phyloP scores from a whole-genome alignment of 2,329 filamentous ascomycete species.

The Botryosphaeria agaves region DNA sequence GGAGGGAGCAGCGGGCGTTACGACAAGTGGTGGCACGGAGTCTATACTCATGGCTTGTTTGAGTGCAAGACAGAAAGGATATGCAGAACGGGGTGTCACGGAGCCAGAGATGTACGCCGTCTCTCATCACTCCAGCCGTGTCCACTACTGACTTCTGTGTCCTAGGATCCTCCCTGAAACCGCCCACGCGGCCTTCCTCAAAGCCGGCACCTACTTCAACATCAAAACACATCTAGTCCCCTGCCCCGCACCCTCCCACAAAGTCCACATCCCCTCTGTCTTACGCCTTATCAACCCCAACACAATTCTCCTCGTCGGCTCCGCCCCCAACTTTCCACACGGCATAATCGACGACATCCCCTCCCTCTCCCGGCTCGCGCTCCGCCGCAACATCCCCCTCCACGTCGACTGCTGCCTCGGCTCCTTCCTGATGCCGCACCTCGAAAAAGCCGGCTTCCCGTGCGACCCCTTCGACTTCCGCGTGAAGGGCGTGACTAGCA shows the following conservation, averaged over 20 bases:
- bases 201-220: constrained; percentile 88
- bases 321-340: constrained; percentile 93
- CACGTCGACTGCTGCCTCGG: constrained; percentile 97
- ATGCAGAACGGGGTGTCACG: constrained; percentile 66
- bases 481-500: constrained; percentile 83
- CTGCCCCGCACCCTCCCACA: constrained; percentile 72
- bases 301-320: constrained; percentile 83
- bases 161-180: constrained; percentile 80
- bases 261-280: constrained; percentile 64
- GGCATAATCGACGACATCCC: constrained; percentile 95
- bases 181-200: constrained; percentile 89
- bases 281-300: constrained; percentile 83
- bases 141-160: constrained; percentile 1
- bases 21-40: constrained; percentile 86
- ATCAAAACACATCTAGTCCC: constrained; percentile 84
- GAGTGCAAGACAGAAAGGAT: constrained; percentile 77
- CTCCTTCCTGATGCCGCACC: constrained; percentile 84
- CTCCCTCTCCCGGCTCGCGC: constrained; percentile 64
- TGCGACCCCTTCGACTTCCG: constrained; percentile 83
- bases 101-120: constrained; percentile 70
- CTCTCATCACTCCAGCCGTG: not conserved
- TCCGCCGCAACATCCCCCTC: constrained; percentile 64
- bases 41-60: constrained; percentile 94
- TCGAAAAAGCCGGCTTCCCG: constrained; percentile 86
- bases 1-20: constrained; percentile 67